A percentile compares a stretch with the other conserved stretches of the same genome.
phyloP scores from a whole-genome alignment of 2,329 filamentous ascomycete species.

The Cryphonectria naterciae region DNA sequence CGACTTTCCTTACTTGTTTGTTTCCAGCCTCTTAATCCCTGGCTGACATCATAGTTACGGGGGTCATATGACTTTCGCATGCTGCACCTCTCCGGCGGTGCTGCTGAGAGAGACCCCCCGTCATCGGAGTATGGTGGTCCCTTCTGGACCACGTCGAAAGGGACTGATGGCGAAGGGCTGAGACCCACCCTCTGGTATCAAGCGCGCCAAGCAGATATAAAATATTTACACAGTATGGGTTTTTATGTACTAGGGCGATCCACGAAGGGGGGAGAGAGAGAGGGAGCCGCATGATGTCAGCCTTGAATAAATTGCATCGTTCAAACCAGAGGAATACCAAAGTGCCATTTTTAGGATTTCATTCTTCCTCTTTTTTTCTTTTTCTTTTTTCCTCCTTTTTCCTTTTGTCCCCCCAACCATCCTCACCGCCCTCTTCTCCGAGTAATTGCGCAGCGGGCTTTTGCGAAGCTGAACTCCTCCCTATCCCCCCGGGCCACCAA shows the following conservation, averaged over 20 bases:
- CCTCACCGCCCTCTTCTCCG: conserved; percentile 20
- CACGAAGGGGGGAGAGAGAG: conserved; percentile 7
- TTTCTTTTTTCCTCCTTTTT: background rate
- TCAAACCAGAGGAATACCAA: conserved; percentile 4
- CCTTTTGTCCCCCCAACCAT: background rate
- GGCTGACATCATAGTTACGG: conserved; percentile 20
- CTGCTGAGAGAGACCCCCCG: background rate
- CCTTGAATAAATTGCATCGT: conserved; percentile 28
- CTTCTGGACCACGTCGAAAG: background rate
- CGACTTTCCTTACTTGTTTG: conserved; percentile 19
- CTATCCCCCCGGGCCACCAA: conserved; percentile 19
- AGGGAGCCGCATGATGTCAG: conserved; percentile 20
- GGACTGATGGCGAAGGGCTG: conserved; percentile 7
- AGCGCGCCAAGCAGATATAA: conserved; percentile 1
- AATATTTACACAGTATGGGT: conserved; percentile 15
- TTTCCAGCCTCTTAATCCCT: conserved; percentile 22
- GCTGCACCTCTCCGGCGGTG: conserved; percentile 21
- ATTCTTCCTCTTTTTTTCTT: background rate
- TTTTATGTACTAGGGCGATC: background rate
- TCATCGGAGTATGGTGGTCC: background rate
- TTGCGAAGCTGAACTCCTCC: conserved; percentile 22
- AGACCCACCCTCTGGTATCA: conserved; percentile 18
- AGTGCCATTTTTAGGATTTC: conserved; percentile 28
- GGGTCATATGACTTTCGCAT: conserved; percentile 26
- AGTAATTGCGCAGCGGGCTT: conserved; percentile 18